Percentiles rank a stretch among this genome's conserved stretches.
Evolutionary conservation across 2,329 filamentous ascomycete species (phyloP).

Genomic region (Diaporthe citri): DNA sequence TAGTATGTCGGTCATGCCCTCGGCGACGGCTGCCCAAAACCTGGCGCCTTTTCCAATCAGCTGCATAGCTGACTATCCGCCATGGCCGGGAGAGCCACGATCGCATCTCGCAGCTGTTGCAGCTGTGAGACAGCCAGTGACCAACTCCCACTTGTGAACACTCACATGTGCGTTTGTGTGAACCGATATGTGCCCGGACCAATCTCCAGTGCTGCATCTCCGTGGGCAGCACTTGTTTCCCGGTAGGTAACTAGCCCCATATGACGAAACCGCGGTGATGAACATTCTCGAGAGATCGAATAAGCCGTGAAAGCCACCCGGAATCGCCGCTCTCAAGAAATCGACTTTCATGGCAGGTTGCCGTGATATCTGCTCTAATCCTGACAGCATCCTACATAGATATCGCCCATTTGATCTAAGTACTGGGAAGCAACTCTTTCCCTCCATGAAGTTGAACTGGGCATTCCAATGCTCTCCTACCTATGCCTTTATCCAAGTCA

Average conservation of each 20-base stretch:
- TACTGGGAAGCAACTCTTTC: not conserved
- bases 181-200: not conserved
- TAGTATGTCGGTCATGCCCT: not conserved
- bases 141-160: not conserved
- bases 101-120: not conserved
- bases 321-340: not conserved
- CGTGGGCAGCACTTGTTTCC: not conserved
- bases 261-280: not conserved
- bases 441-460: not conserved
- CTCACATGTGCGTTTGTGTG: not conserved
- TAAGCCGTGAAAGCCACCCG: not conserved
- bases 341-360: not conserved
- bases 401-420: not conserved
- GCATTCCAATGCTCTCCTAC: not conserved
- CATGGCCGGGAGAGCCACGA: not conserved
- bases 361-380: not conserved
- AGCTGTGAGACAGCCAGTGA: not conserved
- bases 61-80: not conserved
- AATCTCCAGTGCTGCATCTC: not conserved
- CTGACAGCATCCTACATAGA: not conserved
- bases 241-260: not conserved
- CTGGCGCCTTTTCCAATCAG: not conserved
- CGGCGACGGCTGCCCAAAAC: not conserved
- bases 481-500: not conserved
- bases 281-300: not conserved